Evolutionary conservation across 1,139 yeast genomes (phyloP), one percentile per base, ranked within the genome.

Genomic region (Meyerozyma carpophila): DNA sequence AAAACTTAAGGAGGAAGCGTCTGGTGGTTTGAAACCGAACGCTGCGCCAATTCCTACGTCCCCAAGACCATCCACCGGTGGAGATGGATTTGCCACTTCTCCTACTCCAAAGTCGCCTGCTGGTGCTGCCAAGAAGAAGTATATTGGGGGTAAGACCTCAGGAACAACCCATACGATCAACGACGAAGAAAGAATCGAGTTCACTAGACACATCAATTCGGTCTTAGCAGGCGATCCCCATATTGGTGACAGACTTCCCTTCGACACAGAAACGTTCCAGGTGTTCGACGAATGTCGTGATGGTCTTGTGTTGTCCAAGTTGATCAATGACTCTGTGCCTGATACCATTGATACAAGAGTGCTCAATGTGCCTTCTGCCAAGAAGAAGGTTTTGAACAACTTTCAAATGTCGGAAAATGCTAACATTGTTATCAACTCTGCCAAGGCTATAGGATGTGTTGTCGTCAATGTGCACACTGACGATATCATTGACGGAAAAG

Each of bases 261-360:
- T 93, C 59, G 95, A 96, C 51, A 83, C 95, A 8, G 96, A 93
- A 52, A 85, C 93, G 34, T 93, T 93, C 73, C 98, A 94, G 68
- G 77, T 93, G 48, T 93, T 93, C 59, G 99, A 93, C 63, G 98
- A 93, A 66, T 89, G 96, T 68, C 82, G 91, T 55, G 98, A 94
- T 63, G 98, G 98, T 52, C 75, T 93, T 58, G 93, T 94, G 24
- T 75, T 93, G 47, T 90, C 97, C 24, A 88, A 90, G 64, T 82
- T 93, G 63, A 90, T 94, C 64, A 93, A 93, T 64, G 98, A 93
- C 65, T 89, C 97, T 18, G 98, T 93, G 32, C 96, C 98, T 8
- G 97, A 93, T 64, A 93, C 98, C 11, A 93, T 93, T 57, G 99
- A 93, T 70, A 91, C 98, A 21, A 88, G 99, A 75, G 98, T 93